Base-by-base conservation (phyloP, 2,329 filamentous ascomycete species). In the Colletotrichum endophyticum region DNA sequence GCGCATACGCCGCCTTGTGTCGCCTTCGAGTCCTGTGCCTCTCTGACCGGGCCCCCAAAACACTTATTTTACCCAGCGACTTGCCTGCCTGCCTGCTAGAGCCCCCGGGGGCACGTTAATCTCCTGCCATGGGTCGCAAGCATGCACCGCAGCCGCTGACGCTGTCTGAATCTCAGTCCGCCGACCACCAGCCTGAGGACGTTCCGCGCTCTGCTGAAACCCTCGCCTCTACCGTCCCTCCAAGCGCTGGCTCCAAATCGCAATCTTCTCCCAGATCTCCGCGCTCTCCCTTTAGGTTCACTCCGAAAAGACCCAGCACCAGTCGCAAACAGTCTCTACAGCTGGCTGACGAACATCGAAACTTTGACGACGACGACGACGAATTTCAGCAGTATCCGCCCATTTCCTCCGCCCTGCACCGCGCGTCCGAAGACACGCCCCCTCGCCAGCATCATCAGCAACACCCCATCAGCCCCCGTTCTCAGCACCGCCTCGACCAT, bases 121-220 rank as follows among this genome's bases (percentile, higher is more conserved):
- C 56, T 74, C 74, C 74, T 70, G 61, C 59, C 64, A 92, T 92
- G 90, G 89, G 87, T 85, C 90, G 90, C 83, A 92, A 91, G 85
- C 85, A 88, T 81, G 89, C 87, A 84, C 90, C 90, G 79, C 88
- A 91, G 86, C 90, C 90, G 84, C 87, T 92, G 85, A 84, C 87
- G 82, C 86, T 92, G 84, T 85, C 86, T 81, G 86, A 86, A 73
- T 77, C 81, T 78, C 80, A 84, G 79, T 83, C 80, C 78, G 79
- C 81, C 80, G 78, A 81, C 79, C 83, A 84, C 79, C 79, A 77
- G 77, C 77, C 78, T 76, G 80, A 72, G 71, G 72, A 81, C 76
- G 80, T 81, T 79, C 68, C 81, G 78, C 79, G 78, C 67, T 80
- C 79, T 79, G 78, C 80, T 81, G 83, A 83, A 83, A 82, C 79